Evolutionary conservation across 148 eudicot species (phyloP).

Genomic region (Salicornia ramosissima): DNA sequence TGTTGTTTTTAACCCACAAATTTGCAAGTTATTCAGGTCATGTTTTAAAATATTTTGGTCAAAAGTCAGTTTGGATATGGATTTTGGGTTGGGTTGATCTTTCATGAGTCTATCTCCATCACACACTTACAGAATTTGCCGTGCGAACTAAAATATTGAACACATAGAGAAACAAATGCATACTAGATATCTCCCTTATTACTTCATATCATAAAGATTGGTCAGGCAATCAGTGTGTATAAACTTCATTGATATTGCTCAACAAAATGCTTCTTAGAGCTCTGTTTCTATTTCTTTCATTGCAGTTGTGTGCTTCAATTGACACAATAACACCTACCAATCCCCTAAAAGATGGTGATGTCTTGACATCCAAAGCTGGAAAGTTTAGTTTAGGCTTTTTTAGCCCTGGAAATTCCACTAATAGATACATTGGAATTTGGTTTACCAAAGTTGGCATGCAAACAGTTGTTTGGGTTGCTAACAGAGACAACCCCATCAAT

Average conservation of each 20-base stretch:
- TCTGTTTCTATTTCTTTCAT: constrained; percentile 15
- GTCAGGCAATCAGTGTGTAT: background rate
- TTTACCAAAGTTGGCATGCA: constrained; percentile 33
- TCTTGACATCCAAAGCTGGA: constrained; percentile 26
- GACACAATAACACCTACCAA: constrained; percentile 19
- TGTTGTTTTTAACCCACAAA: no score
- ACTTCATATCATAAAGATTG: background rate
- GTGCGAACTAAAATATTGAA: background rate
- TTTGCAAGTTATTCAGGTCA: no score
- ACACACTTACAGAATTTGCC: background rate
- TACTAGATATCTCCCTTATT: background rate
- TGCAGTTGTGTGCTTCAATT: constrained; percentile 13
- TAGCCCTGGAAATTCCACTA: constrained; percentile 26
- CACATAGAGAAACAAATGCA: background rate
- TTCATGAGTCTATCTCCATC: background rate
- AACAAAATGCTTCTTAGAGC: constrained; percentile 10
- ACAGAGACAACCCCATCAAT: constrained; percentile 39
- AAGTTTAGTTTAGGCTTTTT: constrained; percentile 39
- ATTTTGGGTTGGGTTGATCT: no score
- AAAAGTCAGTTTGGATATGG: no score
- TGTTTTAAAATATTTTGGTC: no score
- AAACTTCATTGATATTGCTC: background rate
- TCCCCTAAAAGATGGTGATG: constrained; percentile 27
- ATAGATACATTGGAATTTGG: constrained; percentile 34
- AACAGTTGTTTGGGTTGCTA: constrained; percentile 57